Base-by-base conservation (phyloP, 2,329 filamentous ascomycete species). In the Akanthomyces dipterigenus region DNA sequence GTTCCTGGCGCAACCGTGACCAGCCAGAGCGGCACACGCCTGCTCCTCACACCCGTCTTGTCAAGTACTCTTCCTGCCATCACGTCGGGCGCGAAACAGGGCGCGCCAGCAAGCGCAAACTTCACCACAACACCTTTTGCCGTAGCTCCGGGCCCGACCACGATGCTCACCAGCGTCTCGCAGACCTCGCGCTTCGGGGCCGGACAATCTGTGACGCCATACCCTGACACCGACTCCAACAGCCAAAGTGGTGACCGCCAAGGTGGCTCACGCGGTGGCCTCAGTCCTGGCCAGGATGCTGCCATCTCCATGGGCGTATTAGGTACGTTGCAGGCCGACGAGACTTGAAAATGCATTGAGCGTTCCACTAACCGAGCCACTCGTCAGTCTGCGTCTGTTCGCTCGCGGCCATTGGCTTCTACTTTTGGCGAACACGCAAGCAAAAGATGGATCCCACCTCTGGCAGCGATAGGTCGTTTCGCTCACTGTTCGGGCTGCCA, bases 371-470 rank as follows among this genome's bases (percentile, higher is more conserved):
- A 57, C 53, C 24, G 22, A 38, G 20, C 20, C 7, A 20, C 22
- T 14, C n/a, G n/a, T 26, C 31, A 62, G 60, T 62, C n/a, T 49
- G 31, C 1, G 48, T 63, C 11, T 50, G 43, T 28, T 26, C 50
- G 3, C 12, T 60, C 11, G 5, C 55, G 40, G 50, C 31, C 16
- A 6, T 63, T 20, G 55, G 14, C 2, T 59, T 50, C 22, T 60
- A 43, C 24, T 45, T 63, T 26, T 60, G 49, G 55, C 61, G 61
- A 28, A 57, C 45, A 34, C 31, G 61, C 36, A 60, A 36, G 48
- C 36, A 48, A 12, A n/a, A 51, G 20, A 53, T 40, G 16, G 46
- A 50, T 16, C 16, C n/a, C 24, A 14, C 38, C 16, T 40, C 49
- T n/a, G 22, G 34, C 48, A 24, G 24, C 22, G 49, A 34, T 18